Evolutionary conservation across 371 early-diverging fungal genomes (phyloP).

Genomic region (Choanephora cucurbitarum): DNA sequence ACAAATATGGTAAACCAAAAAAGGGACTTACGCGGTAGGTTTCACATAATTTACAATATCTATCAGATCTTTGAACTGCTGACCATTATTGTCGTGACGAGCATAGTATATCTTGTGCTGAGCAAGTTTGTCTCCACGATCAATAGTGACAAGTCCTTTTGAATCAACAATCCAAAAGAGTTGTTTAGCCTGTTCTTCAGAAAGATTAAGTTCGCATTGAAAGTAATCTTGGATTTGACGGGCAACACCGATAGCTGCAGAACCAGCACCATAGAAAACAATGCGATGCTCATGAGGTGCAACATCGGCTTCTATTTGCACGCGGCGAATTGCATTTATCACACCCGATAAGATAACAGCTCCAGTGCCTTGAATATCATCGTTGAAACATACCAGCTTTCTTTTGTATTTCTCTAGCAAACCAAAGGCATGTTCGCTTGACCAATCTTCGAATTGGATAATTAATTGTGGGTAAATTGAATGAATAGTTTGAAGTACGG

Average conservation of each 20-base stretch:
- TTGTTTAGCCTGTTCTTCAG: conserved; percentile 70
- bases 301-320: conserved; percentile 49
- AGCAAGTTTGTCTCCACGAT: conserved; percentile 82
- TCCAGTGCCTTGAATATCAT: conserved; percentile 72
- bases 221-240: conserved; percentile 79
- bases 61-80: conserved; percentile 65
- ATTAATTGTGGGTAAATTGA: conserved; percentile 72
- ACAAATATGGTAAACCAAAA: conserved; percentile 7
- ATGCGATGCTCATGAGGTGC: conserved; percentile 77
- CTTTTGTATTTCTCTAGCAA: conserved; percentile 68
- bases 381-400: conserved; percentile 74
- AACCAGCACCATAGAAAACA: conserved; percentile 86
- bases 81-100: conserved; percentile 72
- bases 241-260: conserved; percentile 89
- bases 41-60: conserved; percentile 71
- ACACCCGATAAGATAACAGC: conserved; percentile 89
- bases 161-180: conserved; percentile 88
- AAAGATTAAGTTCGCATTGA: conserved; percentile 59
- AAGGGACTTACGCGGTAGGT: conserved; percentile 4
- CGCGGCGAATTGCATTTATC: conserved; percentile 79
- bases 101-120: conserved; percentile 82
- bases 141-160: conserved; percentile 74
- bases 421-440: conserved; percentile 81
- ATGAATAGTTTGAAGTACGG: conserved; percentile 69
- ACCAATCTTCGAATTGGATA: conserved; percentile 93